These are phyloP conservation scores for Medicago truncatula DNA, from an alignment of 306 rosid species.

Conservation along the genomic window MtrunA17r5.0-ANR NC_053042.1:35246501-35247000, in stretches of 20 bases:
- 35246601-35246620: conserved; percentile 83
- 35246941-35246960: not conserved
- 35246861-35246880: not conserved
- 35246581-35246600: conserved; percentile 75
- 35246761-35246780: not conserved
- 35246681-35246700: not conserved
- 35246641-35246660: conserved; percentile 19
- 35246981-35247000: conserved; percentile 77
- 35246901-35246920: not conserved
- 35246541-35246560: conserved; percentile 78
- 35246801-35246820: not conserved
- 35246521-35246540: conserved; percentile 73
- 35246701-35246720: not conserved
- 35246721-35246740: conserved; percentile 26
- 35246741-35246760: conserved; percentile 40
- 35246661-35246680: conserved; percentile 7
- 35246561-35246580: conserved; percentile 87
- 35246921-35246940: not conserved
- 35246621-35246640: conserved; percentile 48
- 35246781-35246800: conserved; percentile 28
- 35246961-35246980: conserved; percentile 12
- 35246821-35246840: not conserved
- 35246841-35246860: conserved; percentile 6
- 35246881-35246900: not conserved
- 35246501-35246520: conserved; percentile 79